Conservation (phyloP, 495 filamentous ascomycete genomes). For the Chaetomium tenue region DNA sequence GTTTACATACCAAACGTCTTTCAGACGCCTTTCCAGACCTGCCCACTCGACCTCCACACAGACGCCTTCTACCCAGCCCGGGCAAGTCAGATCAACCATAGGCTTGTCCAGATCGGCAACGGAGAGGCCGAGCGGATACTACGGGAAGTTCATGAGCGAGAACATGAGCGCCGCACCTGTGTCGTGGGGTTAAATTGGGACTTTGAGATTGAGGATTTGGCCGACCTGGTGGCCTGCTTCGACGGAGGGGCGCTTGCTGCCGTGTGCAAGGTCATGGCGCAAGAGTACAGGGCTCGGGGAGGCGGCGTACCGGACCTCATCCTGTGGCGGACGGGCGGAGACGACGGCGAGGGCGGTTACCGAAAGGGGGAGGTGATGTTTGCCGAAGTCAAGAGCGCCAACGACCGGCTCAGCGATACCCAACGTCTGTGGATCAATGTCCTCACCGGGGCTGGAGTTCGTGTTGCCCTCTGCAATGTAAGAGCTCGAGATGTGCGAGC, state of each 20-base stretch:
- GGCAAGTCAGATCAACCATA: conserved; percentile 83
- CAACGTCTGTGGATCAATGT: conserved; percentile 97
- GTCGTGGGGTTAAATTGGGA: conserved; percentile 90
- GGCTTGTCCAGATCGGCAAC: conserved; percentile 79
- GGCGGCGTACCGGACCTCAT: conserved; percentile 92
- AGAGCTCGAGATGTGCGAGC: conserved; percentile 66
- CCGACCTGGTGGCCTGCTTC: conserved; percentile 80
- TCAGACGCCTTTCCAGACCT: conserved; percentile 90
- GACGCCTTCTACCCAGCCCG: conserved; percentile 88
- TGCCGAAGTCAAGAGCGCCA: conserved; percentile 89
- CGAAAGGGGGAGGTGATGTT: conserved; percentile 67
- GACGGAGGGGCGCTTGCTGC: conserved; percentile 72
- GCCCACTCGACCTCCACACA: conserved; percentile 87
- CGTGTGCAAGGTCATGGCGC: conserved; percentile 88
- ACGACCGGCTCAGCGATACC: conserved; percentile 93
- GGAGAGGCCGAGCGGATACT: conserved; percentile 69
- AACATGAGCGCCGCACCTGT: conserved; percentile 70
- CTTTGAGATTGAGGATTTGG: conserved; percentile 74
- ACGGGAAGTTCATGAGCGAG: conserved; percentile 59
- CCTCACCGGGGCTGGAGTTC: conserved; percentile 74
- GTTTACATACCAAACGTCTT: conserved; percentile 95
- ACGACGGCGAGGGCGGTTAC: conserved; percentile 15
- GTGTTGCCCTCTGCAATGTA: conserved; percentile 85
- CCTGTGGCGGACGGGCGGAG: conserved; percentile 63
- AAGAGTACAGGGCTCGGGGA: conserved; percentile 85